A percentile compares a stretch with the other conserved stretches of the same genome.
These are phyloP conservation scores for Phyllosticta citribraziliensis DNA, from an alignment of 2,329 filamentous ascomycete genomes.

Conservation along the genomic window DNA sequence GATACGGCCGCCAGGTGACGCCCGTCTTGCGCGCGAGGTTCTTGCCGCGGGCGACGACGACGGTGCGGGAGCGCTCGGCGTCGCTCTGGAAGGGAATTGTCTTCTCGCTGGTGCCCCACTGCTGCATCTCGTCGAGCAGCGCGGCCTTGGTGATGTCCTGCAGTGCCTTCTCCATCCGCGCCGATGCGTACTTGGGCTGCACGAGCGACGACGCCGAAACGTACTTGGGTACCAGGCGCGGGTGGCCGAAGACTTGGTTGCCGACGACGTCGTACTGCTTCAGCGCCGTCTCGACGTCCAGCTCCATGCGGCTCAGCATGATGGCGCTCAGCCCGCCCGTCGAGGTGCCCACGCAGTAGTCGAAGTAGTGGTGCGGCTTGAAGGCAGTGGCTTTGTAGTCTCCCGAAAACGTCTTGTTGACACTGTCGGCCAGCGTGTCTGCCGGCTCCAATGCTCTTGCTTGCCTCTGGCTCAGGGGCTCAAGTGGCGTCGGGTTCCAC, in stretches of 20 bases:
- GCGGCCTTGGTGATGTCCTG: slow-evolving; percentile 2
- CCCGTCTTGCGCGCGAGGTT: neutral
- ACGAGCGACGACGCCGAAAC: neutral
- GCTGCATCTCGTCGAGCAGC: neutral
- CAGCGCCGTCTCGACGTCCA: slow-evolving; percentile 13
- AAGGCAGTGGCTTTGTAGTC: neutral
- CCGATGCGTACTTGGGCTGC: slow-evolving; percentile 9
- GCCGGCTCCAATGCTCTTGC: neutral
- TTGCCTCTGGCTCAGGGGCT: neutral
- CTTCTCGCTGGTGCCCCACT: slow-evolving; percentile 8
- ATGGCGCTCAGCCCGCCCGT: slow-evolving; percentile 16
- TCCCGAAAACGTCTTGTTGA: slow-evolving; percentile 2
- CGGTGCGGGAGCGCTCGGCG: neutral
- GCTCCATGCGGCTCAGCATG: slow-evolving; percentile 16
- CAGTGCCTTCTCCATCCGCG: slow-evolving; percentile 8
- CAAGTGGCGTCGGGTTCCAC: neutral
- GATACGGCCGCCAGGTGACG: slow-evolving; percentile 1
- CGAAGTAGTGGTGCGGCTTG: slow-evolving; percentile 17
- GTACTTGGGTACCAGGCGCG: neutral
- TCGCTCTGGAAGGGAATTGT: slow-evolving; percentile 7
- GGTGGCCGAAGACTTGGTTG: slow-evolving; percentile 12
- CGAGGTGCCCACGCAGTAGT: slow-evolving; percentile 16
- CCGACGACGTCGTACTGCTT: slow-evolving; percentile 12
- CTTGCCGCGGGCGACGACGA: neutral
- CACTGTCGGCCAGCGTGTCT: neutral